These are phyloP conservation scores for Abelmoschus esculentus DNA, from an alignment of 345 rosid genomes.

Conservation along the genomic window DNA sequence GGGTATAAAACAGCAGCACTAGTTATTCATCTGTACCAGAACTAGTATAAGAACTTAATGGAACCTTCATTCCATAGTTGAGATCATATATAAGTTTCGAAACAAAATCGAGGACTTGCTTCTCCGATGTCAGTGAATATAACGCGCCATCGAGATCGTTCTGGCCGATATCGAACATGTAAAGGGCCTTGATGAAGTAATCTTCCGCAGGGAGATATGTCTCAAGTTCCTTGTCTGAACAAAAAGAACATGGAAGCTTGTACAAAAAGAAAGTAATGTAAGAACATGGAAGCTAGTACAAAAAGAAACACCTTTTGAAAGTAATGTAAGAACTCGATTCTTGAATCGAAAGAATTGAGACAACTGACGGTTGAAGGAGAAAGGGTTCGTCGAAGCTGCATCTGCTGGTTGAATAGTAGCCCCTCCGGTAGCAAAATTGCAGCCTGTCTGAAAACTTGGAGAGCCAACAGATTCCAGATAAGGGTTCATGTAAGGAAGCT, in stretches of 20 bases:
- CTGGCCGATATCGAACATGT: slow-evolving; percentile 43
- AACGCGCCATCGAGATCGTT: slow-evolving; percentile 41
- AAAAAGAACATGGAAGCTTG: neutral
- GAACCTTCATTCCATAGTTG: slow-evolving; percentile 34
- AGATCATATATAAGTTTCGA: slow-evolving; percentile 29
- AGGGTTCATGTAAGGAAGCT: slow-evolving; percentile 25
- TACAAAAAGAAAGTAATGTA: slow-evolving; percentile 14
- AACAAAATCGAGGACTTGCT: slow-evolving; percentile 23
- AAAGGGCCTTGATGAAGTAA: slow-evolving; percentile 29
- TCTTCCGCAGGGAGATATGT: slow-evolving; percentile 26
- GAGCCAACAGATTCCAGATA: slow-evolving; percentile 39
- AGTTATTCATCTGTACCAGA: neutral
- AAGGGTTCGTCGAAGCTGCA: slow-evolving; percentile 25
- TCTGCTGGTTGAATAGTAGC: slow-evolving; percentile 30
- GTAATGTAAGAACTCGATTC: slow-evolving; percentile 24
- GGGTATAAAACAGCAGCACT: neutral
- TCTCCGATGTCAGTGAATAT: slow-evolving; percentile 22
- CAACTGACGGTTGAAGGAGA: slow-evolving; percentile 37
- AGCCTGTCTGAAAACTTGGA: slow-evolving; percentile 30
- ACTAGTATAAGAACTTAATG: neutral
- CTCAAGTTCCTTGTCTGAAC: slow-evolving; percentile 20
- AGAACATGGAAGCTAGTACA: neutral
- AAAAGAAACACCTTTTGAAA: slow-evolving; percentile 26
- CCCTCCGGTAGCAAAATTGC: slow-evolving; percentile 42
- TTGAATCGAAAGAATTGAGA: slow-evolving; percentile 34